Evolutionary conservation across 768 basidiomycete genomes (phyloP).

Genomic region (Suillus subaureus): DNA sequence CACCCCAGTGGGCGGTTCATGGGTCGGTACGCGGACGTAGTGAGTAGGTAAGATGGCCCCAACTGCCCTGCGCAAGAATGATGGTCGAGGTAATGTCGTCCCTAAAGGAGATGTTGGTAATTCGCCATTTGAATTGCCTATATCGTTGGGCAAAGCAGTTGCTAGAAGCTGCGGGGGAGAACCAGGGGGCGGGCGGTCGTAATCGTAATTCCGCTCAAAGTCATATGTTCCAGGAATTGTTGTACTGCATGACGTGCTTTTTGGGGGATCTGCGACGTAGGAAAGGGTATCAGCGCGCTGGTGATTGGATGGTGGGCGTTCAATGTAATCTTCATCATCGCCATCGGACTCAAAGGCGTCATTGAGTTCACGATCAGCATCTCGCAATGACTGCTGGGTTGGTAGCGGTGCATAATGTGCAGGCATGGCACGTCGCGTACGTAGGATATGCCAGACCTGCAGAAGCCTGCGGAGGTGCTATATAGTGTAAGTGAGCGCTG

Average conservation of each 20-base stretch:
- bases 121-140: constrained; percentile 72
- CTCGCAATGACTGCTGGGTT: constrained; percentile 46
- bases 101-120: constrained; percentile 53
- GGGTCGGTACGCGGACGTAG: constrained; percentile 55
- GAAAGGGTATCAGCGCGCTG: constrained; percentile 16
- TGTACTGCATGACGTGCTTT: constrained; percentile 10
- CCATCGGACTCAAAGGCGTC: constrained; percentile 73
- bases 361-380: constrained; percentile 64
- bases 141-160: constrained; percentile 62
- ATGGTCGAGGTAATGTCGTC: constrained; percentile 37
- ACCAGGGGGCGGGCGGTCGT: constrained; percentile 71
- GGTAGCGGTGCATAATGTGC: constrained; percentile 56
- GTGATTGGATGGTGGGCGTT: constrained; percentile 41
- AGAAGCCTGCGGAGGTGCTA: not conserved
- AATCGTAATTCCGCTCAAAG: constrained; percentile 80
- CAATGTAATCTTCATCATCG: constrained; percentile 34
- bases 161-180: constrained; percentile 68
- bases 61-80: constrained; percentile 60
- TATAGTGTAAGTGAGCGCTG: not conserved
- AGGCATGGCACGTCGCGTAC: constrained; percentile 38
- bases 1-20: constrained; percentile 29
- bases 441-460: not conserved
- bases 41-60: constrained; percentile 65
- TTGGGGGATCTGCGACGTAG: constrained; percentile 20
- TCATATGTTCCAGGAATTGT: constrained; percentile 57